Evolutionary conservation across 768 basidiomycete genomes (phyloP).

Genomic region (Infundibulicybe gibba): DNA sequence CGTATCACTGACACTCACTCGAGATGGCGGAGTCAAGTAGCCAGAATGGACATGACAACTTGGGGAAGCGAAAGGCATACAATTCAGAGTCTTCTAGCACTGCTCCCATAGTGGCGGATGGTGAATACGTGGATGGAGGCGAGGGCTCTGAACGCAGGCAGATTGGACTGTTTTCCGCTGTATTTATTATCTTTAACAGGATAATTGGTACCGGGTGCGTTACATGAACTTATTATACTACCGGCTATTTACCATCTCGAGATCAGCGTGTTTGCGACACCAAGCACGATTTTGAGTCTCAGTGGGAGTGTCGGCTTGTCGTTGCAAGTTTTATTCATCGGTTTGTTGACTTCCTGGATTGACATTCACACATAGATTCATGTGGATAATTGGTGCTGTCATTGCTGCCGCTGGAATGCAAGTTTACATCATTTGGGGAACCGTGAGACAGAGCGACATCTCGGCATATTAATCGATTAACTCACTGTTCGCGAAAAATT

Average conservation of each 20-base stretch:
- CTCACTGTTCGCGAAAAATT: not conserved
- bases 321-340: conserved; percentile 16
- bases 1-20: not conserved
- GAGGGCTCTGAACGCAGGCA: conserved; percentile 1
- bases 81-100: too few relatives aligned
- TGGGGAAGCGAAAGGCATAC: too few relatives aligned
- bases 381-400: conserved; percentile 40
- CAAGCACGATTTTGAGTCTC: conserved; percentile 30
- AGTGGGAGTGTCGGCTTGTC: conserved; percentile 40
- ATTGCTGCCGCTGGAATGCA: conserved; percentile 36
- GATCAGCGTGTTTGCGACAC: conserved; percentile 35
- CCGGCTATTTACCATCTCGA: not conserved
- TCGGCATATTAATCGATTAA: not conserved
- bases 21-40: not conserved
- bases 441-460: conserved; percentile 17
- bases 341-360: not conserved
- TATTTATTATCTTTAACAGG: conserved; percentile 40
- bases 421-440: conserved; percentile 38
- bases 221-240: not conserved
- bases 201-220: conserved; percentile 40
- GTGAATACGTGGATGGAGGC: not conserved
- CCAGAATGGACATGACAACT: too few relatives aligned
- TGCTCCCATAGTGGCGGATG: not conserved
- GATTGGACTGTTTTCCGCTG: conserved; percentile 28
- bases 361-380: conserved; percentile 20